phyloP scores from a whole-genome alignment of 1,139 yeast genomes.

The Zygosaccharomyces sapae region DNA sequence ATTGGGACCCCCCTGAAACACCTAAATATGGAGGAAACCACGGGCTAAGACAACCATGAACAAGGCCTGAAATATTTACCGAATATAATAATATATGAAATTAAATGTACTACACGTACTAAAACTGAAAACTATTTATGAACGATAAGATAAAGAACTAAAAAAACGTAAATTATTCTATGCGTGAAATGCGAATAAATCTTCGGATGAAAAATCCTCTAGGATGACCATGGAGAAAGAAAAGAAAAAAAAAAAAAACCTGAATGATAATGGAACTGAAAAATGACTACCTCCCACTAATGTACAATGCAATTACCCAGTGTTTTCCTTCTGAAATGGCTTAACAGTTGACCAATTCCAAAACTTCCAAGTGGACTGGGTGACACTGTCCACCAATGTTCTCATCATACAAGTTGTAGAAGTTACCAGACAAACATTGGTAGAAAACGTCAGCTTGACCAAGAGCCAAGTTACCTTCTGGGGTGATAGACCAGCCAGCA shows the following conservation, averaged over 20 bases:
- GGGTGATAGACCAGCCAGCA: constrained; percentile 73
- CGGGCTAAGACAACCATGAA: constrained; percentile 40
- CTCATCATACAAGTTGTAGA: constrained; percentile 80
- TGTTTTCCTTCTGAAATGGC: constrained; percentile 11
- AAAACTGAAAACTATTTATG: neutral
- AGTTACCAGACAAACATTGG: constrained; percentile 76
- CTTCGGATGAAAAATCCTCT: neutral
- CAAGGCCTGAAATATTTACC: neutral
- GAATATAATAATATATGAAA: neutral
- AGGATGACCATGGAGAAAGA: constrained; percentile 4
- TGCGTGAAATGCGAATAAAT: constrained; percentile 1
- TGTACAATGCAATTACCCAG: constrained; percentile 15
- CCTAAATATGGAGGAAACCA: constrained; percentile 55
- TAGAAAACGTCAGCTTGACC: constrained; percentile 65
- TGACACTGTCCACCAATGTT: constrained; percentile 63
- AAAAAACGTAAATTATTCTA: neutral
- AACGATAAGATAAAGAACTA: constrained; percentile 1
- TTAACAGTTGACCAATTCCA: constrained; percentile 62
- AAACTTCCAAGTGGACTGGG: constrained; percentile 59
- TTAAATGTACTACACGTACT: neutral
- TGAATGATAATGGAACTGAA: constrained; percentile 3
- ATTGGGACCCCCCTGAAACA: constrained; percentile 50
- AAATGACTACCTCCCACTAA: constrained; percentile 6
- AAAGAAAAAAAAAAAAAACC: neutral
- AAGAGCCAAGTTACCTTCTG: constrained; percentile 65